A percentile compares a stretch with the other conserved stretches of the same genome.
phyloP scores from a whole-genome alignment of 805 yeast genomes.

The Suhomyces tanzawaensis region DNA sequence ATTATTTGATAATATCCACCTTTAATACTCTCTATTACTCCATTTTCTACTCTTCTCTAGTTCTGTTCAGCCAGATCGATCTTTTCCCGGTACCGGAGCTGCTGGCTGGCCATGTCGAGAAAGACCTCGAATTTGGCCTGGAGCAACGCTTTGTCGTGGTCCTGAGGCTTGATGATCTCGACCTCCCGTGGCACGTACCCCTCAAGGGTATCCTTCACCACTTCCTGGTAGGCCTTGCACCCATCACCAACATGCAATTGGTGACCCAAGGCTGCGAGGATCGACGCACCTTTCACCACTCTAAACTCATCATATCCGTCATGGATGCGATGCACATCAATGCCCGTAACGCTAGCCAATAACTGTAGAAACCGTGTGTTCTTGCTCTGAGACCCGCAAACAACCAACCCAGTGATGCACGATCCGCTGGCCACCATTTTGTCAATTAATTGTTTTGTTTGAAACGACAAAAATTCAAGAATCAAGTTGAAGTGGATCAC shows the following conservation, averaged over 20 bases:
- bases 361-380: slow-evolving; percentile 38
- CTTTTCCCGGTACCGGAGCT: slow-evolving; percentile 24
- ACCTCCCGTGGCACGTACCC: not conserved
- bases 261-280: slow-evolving; percentile 12
- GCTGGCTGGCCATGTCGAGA: slow-evolving; percentile 35
- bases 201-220: not conserved
- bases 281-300: slow-evolving; percentile 26
- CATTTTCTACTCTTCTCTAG: no score
- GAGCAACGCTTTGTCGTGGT: slow-evolving; percentile 11
- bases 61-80: no score
- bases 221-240: slow-evolving; percentile 11
- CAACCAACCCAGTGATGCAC: slow-evolving; percentile 29
- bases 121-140: slow-evolving; percentile 22
- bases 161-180: not conserved
- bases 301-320: slow-evolving; percentile 14
- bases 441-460: slow-evolving; percentile 39
- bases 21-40: no score
- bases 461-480: slow-evolving; percentile 52
- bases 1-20: no score
- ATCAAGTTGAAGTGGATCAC: slow-evolving; percentile 44
- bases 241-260: no score
- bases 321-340: slow-evolving; percentile 1
- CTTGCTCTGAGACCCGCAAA: slow-evolving; percentile 55
- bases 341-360: slow-evolving; percentile 17
- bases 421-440: slow-evolving; percentile 22